Conservation (phyloP, 2,329 filamentous ascomycete genomes). For the Trichoderma koningiopsis region DNA sequence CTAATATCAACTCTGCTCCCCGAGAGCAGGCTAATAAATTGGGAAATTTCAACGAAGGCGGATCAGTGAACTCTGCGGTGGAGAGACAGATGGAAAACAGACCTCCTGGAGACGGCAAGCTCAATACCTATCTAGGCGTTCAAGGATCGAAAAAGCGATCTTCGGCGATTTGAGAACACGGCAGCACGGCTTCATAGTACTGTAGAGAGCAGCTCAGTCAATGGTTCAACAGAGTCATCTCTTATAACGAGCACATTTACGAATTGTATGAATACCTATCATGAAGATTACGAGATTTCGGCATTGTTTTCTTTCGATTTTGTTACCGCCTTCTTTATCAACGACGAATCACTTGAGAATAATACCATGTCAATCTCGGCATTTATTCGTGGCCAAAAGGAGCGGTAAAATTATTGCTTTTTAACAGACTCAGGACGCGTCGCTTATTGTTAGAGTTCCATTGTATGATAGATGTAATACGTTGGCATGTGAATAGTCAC, state of each 20-base stretch:
- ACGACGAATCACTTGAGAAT: conserved; percentile 25
- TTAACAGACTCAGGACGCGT: conserved; percentile 7
- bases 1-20: conserved; percentile 41
- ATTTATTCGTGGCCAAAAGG: conserved; percentile 10
- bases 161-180: neutral
- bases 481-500: conserved; percentile 14
- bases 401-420: conserved; percentile 15
- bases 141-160: conserved; percentile 2
- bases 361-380: conserved; percentile 11
- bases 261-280: conserved; percentile 35
- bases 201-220: conserved; percentile 5
- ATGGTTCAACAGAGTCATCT: conserved; percentile 35
- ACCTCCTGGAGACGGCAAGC: conserved; percentile 38
- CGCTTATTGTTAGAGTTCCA: conserved; percentile 25
- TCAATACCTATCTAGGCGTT: conserved; percentile 20
- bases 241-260: conserved; percentile 40
- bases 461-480: conserved; percentile 34
- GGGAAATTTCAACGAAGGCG: conserved; percentile 31
- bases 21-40: conserved; percentile 36
- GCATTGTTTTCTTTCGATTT: conserved; percentile 31
- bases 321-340: conserved; percentile 26
- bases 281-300: conserved; percentile 24
- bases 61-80: conserved; percentile 28
- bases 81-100: conserved; percentile 51
- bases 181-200: neutral